Conservation (phyloP, 208 protist genomes). For the Trypanosoma scelopori region DNA sequence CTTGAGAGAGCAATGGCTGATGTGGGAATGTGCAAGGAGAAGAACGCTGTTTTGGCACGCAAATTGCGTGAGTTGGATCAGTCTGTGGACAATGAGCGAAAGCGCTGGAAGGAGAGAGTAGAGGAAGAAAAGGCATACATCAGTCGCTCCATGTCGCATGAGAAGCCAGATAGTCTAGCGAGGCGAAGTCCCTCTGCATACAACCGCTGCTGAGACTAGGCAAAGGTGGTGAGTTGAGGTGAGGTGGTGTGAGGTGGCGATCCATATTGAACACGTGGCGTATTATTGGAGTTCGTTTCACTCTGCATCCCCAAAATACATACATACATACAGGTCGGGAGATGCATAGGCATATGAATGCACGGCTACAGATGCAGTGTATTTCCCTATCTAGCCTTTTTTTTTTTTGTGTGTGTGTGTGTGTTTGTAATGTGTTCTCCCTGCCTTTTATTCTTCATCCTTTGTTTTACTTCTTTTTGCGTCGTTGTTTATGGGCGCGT, state of each 20-base stretch:
- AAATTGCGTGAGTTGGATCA: conserved; percentile 73
- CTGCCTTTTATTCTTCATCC: conserved; percentile 1
- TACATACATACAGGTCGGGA: neutral
- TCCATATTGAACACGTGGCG: too few relatives aligned
- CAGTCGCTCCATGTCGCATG: conserved; percentile 21
- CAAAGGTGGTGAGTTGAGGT: too few relatives aligned
- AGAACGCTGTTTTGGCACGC: conserved; percentile 45
- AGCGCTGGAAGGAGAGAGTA: conserved; percentile 60
- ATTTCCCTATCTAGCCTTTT: too few relatives aligned
- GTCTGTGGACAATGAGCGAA: conserved; percentile 61
- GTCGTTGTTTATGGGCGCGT: conserved; percentile 2
- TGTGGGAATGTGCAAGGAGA: conserved; percentile 66
- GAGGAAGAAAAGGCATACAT: conserved; percentile 70
- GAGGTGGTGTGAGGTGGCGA: neutral
- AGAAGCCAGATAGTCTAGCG: neutral
- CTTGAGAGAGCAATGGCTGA: conserved; percentile 67
- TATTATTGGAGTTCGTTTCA: too few relatives aligned
- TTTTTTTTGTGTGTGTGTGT: neutral
- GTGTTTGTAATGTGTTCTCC: too few relatives aligned
- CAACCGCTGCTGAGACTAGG: conserved; percentile 4
- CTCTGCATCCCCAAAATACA: too few relatives aligned
- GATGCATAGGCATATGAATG: neutral
- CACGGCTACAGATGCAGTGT: too few relatives aligned
- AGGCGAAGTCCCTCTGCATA: neutral
- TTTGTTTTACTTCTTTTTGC: conserved; percentile 25